phyloP scores from a whole-genome alignment of 768 basidiomycete species.

The Leccinellum rugosiceps region DNA sequence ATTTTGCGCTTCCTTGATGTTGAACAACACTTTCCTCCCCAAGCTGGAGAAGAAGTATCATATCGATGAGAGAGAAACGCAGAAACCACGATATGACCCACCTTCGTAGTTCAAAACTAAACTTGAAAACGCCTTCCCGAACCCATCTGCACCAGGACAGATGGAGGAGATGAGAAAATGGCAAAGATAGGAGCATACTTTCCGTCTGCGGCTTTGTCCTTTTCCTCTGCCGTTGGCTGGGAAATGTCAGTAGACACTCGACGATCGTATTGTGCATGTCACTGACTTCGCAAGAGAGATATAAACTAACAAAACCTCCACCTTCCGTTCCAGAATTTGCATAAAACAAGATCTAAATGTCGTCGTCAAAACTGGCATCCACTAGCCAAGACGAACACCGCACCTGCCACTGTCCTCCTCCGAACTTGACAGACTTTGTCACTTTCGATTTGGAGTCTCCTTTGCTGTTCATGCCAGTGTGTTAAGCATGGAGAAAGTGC shows the following conservation, averaged over 20 bases:
- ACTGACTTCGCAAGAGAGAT: conserved; percentile 77
- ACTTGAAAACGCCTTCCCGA: conserved; percentile 83
- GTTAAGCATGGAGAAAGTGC: not conserved
- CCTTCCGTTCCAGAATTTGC: conserved; percentile 72
- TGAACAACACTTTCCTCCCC: conserved; percentile 54
- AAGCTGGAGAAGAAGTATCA: conserved; percentile 17
- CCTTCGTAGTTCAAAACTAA: conserved; percentile 81
- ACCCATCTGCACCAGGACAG: conserved; percentile 54
- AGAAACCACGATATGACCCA: conserved; percentile 19
- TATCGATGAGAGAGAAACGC: not conserved
- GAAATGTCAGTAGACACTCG: conserved; percentile 6
- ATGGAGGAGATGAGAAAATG: not conserved
- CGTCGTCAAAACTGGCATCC: not conserved
- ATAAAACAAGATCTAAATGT: conserved; percentile 78
- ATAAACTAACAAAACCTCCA: conserved; percentile 66
- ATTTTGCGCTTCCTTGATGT: conserved; percentile 75
- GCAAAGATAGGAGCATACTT: conserved; percentile 37
- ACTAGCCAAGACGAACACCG: not conserved
- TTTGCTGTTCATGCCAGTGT: conserved; percentile 43
- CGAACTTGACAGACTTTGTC: conserved; percentile 73
- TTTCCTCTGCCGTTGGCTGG: conserved; percentile 77
- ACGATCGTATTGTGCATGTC: not conserved
- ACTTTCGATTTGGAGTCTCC: conserved; percentile 78
- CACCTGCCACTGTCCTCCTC: conserved; percentile 75
- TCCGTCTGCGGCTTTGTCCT: conserved; percentile 59